Percentiles rank a stretch among this genome's conserved stretches.
Evolutionary conservation across 2,329 filamentous ascomycete genomes (phyloP).

Genomic region (Exophiala alcalophila): DNA sequence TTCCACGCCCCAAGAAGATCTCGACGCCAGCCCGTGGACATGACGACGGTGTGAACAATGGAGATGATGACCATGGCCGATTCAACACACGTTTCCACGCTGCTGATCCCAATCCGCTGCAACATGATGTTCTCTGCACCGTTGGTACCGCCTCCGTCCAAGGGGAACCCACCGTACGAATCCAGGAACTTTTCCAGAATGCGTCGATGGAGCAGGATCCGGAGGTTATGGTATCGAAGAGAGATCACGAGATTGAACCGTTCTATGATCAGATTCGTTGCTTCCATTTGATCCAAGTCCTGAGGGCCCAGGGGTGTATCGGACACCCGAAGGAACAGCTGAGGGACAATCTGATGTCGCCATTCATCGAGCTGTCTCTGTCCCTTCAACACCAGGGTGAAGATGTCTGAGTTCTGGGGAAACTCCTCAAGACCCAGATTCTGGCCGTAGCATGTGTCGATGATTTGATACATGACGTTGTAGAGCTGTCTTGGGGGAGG

Average conservation of each 20-base stretch:
- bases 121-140: conserved; percentile 30
- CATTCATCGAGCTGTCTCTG: conserved; percentile 43
- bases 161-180: conserved; percentile 11
- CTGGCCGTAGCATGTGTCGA: conserved; percentile 44
- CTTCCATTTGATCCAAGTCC: conserved; percentile 14
- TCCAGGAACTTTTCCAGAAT: conserved; percentile 41
- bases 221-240: conserved; percentile 43
- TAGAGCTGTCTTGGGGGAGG: conserved; percentile 32
- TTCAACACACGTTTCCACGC: conserved; percentile 35
- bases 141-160: conserved; percentile 14
- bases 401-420: conserved; percentile 31
- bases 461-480: conserved; percentile 35
- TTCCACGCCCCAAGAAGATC: conserved; percentile 35
- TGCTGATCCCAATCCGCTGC: conserved; percentile 36
- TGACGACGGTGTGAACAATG: conserved; percentile 28
- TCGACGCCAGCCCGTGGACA: conserved; percentile 25
- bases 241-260: conserved; percentile 45
- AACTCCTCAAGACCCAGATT: conserved; percentile 42
- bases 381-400: conserved; percentile 39
- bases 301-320: conserved; percentile 19
- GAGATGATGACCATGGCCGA: conserved; percentile 36
- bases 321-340: conserved; percentile 33
- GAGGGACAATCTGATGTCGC: conserved; percentile 36
- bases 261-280: conserved; percentile 26
- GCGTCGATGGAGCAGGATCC: conserved; percentile 43